Base-by-base conservation (phyloP, 2,329 filamentous ascomycete species). In the Diaporthe velutina region DNA sequence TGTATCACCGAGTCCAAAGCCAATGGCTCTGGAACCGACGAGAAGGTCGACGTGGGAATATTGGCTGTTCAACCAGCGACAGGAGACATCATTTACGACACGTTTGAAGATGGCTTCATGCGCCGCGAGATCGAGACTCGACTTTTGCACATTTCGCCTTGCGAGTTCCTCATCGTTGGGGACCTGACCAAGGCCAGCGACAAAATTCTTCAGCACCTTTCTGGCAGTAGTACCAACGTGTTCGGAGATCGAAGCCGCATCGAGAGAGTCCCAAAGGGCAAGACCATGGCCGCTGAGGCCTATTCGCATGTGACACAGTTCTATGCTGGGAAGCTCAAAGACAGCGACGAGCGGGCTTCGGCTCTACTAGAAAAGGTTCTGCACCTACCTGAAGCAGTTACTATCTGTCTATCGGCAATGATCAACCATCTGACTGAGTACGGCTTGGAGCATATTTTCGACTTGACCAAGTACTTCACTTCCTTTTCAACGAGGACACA, bases 101-200 rank as follows among this genome's bases (percentile, higher is more conserved):
- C 93, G 75, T 99, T 99, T 79, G 95, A 98, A 79, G 97, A 99
- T 80, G 95, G 96, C 2, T 98, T 98, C 84, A 98, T 99, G 96
- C 90, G 97, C 66, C 95, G 93, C 79, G 97, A 99, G 82, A 94
- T 99, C 45, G 97, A 99, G 85, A 99, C 97, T 0, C 88, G 97
- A n/a, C 86, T 99, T 35, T 86, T 99, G 40, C 97, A 99, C 82
- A 98, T 99, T 78, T 95, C 96, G 0, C 97, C 97, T 0, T 98
- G 96, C 84, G 97, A 99, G 83, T 95, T 99, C 76, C 88, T 99
- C 42, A 93, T 99, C 58, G 95, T 99, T 1, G 97, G 97, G 19
- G 92, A 97, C 19, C 89, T 98, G 19, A 97, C 96, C 0, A 95
- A 93, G 79, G 94, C 95, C 0, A 98, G 96, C 0, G 95, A 98